These are phyloP conservation scores for Paramecium primaurelia DNA, from an alignment of 73 alveolate genomes.

Conservation along the genomic window DNA sequence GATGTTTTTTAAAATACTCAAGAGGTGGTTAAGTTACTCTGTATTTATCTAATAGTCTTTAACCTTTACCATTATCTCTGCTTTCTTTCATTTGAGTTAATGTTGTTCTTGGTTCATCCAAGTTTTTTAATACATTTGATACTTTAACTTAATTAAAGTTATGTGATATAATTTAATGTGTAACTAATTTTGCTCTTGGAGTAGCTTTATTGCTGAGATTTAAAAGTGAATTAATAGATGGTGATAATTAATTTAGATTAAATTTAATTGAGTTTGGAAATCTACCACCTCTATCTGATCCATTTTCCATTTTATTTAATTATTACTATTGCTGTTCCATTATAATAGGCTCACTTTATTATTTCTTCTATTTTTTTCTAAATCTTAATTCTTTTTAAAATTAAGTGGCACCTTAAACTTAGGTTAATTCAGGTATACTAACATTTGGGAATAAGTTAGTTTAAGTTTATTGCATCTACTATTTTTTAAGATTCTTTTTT, in stretches of 20 bases:
- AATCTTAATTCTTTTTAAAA: not conserved
- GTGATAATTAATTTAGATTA: not conserved
- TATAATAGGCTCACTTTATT: not conserved
- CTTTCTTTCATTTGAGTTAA: not conserved
- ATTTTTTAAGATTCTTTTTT: not conserved
- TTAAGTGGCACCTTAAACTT: not conserved
- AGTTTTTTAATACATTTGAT: not conserved
- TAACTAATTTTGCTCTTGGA: not conserved
- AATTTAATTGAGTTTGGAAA: constrained; percentile 17
- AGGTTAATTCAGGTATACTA: not conserved
- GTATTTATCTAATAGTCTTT: not conserved
- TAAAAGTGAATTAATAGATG: not conserved
- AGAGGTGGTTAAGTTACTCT: not conserved
- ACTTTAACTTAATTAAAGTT: not conserved
- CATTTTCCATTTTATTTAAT: not conserved
- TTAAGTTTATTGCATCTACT: not conserved
- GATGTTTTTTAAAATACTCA: not conserved
- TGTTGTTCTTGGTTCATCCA: not conserved
- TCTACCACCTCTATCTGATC: not conserved
- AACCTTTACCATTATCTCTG: not conserved
- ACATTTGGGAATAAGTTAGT: not conserved
- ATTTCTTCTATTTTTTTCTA: not conserved
- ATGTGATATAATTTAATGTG: not conserved
- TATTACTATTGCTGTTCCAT: not conserved
- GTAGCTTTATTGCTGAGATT: not conserved